These are phyloP conservation scores for Boletus edulis DNA, from an alignment of 768 basidiomycete species.

Conservation along the genomic window DNA sequence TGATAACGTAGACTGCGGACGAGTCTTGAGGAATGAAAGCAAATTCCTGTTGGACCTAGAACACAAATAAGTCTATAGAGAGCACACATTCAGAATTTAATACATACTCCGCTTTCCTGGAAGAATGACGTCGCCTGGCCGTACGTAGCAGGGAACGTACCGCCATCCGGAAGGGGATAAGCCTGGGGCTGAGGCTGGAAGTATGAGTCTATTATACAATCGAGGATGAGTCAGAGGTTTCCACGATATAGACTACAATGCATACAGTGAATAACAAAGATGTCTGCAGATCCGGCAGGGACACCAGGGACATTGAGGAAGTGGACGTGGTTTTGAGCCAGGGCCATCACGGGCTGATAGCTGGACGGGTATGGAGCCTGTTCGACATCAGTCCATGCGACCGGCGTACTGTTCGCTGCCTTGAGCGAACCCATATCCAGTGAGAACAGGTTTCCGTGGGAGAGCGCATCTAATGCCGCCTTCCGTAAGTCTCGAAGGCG, in stretches of 20 bases:
- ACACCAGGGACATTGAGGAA: conserved; percentile 73
- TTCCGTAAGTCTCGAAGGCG: conserved; percentile 5
- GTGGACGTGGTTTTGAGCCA: conserved; percentile 85
- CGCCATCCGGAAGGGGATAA: conserved; percentile 47
- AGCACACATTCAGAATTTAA: background rate
- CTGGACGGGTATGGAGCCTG: conserved; percentile 52
- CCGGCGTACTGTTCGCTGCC: conserved; percentile 51
- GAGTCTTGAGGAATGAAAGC: conserved; percentile 77
- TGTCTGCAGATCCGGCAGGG: conserved; percentile 65
- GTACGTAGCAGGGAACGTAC: conserved; percentile 62
- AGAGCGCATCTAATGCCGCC: conserved; percentile 57
- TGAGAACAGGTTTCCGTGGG: conserved; percentile 59
- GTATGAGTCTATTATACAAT: conserved; percentile 53
- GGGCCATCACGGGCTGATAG: conserved; percentile 74
- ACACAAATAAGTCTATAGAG: background rate
- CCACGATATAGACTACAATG: background rate
- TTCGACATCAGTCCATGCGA: conserved; percentile 66
- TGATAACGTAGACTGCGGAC: conserved; percentile 68
- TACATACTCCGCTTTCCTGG: conserved; percentile 47
- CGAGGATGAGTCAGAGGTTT: background rate
- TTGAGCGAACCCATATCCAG: conserved; percentile 70
- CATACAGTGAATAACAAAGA: conserved; percentile 89
- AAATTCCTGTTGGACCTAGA: conserved; percentile 67
- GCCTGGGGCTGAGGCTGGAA: conserved; percentile 71
- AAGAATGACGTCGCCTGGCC: conserved; percentile 75